Conservation (phyloP, 2,329 filamentous ascomycete genomes). For the Colletotrichum sp. region DNA sequence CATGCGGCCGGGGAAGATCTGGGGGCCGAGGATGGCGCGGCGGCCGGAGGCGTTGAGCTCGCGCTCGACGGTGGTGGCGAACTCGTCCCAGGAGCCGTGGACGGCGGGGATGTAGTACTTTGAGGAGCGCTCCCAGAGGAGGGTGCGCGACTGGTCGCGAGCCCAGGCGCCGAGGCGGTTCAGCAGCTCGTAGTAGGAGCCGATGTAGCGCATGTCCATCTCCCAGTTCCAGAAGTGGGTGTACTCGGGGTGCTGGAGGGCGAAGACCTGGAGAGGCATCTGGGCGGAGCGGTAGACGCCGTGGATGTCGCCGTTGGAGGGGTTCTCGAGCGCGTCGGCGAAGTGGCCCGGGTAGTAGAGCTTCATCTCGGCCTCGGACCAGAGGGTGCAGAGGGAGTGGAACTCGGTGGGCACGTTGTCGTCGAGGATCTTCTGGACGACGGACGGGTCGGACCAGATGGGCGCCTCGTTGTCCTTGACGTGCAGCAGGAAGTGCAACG, state of each 20-base stretch:
- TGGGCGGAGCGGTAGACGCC: slow-evolving; percentile 73
- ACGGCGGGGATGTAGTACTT: slow-evolving; percentile 78
- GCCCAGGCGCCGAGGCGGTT: slow-evolving; percentile 71
- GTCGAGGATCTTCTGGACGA: slow-evolving; percentile 74
- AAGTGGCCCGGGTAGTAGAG: slow-evolving; percentile 76
- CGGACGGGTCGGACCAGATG: slow-evolving; percentile 81
- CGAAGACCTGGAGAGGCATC: slow-evolving; percentile 69
- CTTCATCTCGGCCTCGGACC: slow-evolving; percentile 85
- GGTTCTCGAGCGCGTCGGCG: slow-evolving; percentile 69
- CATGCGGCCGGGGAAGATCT: slow-evolving; percentile 52
- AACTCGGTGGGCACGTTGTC: slow-evolving; percentile 75
- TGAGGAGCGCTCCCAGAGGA: slow-evolving; percentile 79
- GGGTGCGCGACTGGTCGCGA: slow-evolving; percentile 68
- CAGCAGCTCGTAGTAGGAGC: slow-evolving; percentile 76
- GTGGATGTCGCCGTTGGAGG: slow-evolving; percentile 63
- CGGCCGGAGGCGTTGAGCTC: slow-evolving; percentile 60
- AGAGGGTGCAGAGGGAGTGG: slow-evolving; percentile 79
- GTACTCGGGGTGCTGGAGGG: slow-evolving; percentile 67
- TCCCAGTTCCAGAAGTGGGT: slow-evolving; percentile 75
- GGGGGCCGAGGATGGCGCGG: slow-evolving; percentile 73
- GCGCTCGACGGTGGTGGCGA: slow-evolving; percentile 66
- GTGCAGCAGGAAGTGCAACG: slow-evolving; percentile 83
- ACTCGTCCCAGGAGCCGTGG: slow-evolving; percentile 76
- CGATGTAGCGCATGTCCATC: slow-evolving; percentile 70
- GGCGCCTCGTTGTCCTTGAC: slow-evolving; percentile 80